Base-by-base conservation (phyloP, 257 asterid species). In the Striga asiatica region DNA sequence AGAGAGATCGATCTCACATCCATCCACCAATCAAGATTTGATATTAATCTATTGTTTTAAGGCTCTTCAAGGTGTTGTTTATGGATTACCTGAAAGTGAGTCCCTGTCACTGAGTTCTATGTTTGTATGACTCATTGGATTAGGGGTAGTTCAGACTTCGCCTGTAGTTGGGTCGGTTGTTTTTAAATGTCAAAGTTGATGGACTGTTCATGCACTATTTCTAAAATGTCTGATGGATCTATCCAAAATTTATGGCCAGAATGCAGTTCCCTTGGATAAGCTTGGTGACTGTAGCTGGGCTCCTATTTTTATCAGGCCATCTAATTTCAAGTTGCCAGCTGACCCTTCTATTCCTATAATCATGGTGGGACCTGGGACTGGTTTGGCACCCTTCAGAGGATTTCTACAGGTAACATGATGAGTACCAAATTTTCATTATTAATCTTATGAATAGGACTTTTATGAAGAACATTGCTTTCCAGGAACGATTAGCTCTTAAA, bases 281-380 rank as follows among this genome's bases (percentile, higher is more conserved):
- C 65, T 75, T 69, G 46, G 39, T 6, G 58, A 76, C 41, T 80
- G 82, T 66, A 78, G 89, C 76, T 63, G 67, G 73, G 94, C 89
- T 31, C 94, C 89, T 37, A 61, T 80, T 41, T 83, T 73, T 68
- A 78, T 80, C 62, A 76, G 94, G 76, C 62, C 83, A 66, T 83
- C 94, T 51, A 83, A 76, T 71, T 83, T 83, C 67, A 80, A 78
- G 56, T 70, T 83, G 60, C 94, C 94, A 20, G 67, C 74, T 58
- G 86, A 80, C 67, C 79, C 94, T 56, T 74, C 78, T 21, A 55
- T 57, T 52, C 94, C 94, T 38, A 66, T 83, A 42, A 64, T 83
- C 61, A 83, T 83, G 94, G 79, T 83, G 25, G 94, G 94, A 47
- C 94, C 94, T 48, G 94, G 94, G 38, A 83, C 94, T 60, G 94